These are phyloP conservation scores for Camellia lanceoleosa DNA, from an alignment of 148 eudicot species.

Conservation along the genomic window DNA sequence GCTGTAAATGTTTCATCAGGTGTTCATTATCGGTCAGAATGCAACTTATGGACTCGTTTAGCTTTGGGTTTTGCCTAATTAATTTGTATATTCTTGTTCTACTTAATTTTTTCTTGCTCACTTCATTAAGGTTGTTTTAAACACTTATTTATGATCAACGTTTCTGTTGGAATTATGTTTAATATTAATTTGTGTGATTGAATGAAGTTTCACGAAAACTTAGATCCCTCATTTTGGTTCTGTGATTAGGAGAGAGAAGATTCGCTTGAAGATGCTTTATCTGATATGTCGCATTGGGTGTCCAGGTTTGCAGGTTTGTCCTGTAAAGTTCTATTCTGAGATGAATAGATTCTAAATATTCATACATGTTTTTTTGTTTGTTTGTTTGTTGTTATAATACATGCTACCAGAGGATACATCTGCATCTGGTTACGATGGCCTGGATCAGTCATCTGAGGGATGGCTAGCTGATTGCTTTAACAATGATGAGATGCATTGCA, in stretches of 20 bases:
- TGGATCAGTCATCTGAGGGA: constrained; percentile 66
- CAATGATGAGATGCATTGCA: constrained; percentile 60
- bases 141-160: background rate
- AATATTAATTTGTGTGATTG: background rate
- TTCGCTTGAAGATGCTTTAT: constrained; percentile 43
- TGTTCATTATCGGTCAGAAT: no score
- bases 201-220: constrained; percentile 6
- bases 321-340: background rate
- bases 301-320: constrained; percentile 65
- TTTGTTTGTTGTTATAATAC: background rate
- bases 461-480: constrained; percentile 90
- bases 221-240: constrained; percentile 11
- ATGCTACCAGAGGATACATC: constrained; percentile 47
- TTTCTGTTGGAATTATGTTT: background rate
- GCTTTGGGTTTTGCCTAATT: background rate
- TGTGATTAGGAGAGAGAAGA: constrained; percentile 56
- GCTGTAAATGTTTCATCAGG: no score
- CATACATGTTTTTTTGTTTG: background rate
- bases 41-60: background rate
- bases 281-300: constrained; percentile 66
- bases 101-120: background rate
- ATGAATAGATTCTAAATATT: background rate
- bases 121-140: background rate
- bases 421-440: constrained; percentile 44
- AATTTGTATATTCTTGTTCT: background rate